Percentiles rank a stretch among this genome's conserved stretches.
These are phyloP conservation scores for Penicillium expansum DNA, from an alignment of 2,329 filamentous ascomycete genomes.

Conservation along the genomic window DNA sequence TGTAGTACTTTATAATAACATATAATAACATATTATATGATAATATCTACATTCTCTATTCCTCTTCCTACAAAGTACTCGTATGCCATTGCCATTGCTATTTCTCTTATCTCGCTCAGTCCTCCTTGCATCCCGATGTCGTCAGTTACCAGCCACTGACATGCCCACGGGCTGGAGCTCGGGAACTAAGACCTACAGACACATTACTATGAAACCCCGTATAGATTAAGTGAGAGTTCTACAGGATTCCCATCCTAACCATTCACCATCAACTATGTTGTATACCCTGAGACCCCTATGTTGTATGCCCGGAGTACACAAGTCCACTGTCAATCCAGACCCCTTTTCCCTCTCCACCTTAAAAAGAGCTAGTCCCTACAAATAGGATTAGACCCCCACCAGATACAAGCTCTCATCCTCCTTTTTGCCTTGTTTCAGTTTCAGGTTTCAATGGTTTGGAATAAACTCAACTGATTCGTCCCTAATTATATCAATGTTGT, in stretches of 20 bases:
- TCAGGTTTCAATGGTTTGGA: background rate
- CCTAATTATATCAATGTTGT: background rate
- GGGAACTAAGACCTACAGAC: background rate
- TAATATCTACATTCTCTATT: background rate
- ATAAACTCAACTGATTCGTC: background rate
- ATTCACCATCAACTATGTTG: background rate
- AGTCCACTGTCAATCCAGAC: background rate
- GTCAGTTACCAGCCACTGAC: conserved; percentile 11
- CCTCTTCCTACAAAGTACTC: too few species aligned
- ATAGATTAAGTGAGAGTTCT: background rate
- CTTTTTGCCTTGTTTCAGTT: background rate
- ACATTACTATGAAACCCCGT: background rate
- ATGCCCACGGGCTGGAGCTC: background rate
- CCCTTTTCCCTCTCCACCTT: background rate
- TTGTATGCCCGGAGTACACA: background rate
- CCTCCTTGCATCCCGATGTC: conserved; percentile 10
- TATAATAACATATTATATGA: too few species aligned
- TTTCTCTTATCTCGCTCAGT: background rate
- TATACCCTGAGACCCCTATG: background rate
- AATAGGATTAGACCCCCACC: background rate
- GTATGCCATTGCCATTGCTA: background rate
- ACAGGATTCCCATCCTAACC: background rate
- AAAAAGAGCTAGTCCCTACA: background rate
- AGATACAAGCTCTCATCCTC: background rate
- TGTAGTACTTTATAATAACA: too few species aligned